These are phyloP conservation scores for Globisporangium yorkense DNA, from an alignment of 352 stramenopile species.

Conservation along the genomic window DNA sequence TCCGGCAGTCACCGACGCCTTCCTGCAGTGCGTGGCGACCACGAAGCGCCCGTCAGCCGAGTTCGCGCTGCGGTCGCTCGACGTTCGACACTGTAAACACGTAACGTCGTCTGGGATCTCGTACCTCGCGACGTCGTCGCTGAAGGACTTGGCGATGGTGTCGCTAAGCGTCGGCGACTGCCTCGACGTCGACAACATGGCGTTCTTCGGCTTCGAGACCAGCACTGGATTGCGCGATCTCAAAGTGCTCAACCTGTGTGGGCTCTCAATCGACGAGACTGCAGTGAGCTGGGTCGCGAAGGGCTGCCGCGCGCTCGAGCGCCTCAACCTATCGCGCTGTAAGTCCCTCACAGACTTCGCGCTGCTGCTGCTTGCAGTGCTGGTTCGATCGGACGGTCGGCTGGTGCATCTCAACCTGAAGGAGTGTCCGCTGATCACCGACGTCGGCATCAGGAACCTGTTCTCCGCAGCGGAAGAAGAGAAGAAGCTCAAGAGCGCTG, in stretches of 20 bases:
- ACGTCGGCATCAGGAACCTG: constrained; percentile 40
- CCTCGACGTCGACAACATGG: constrained; percentile 56
- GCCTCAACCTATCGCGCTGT: constrained; percentile 47
- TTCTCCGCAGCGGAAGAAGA: constrained; percentile 25
- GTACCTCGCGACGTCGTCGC: constrained; percentile 32
- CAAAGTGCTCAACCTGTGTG: constrained; percentile 29
- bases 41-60: constrained; percentile 28
- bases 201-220: constrained; percentile 68
- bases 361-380: constrained; percentile 40
- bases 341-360: constrained; percentile 47
- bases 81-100: constrained; percentile 60
- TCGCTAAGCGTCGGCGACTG: constrained; percentile 46
- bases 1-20: constrained; percentile 38
- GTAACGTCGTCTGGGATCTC: constrained; percentile 57
- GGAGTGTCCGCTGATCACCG: constrained; percentile 37
- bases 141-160: constrained; percentile 24
- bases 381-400: constrained; percentile 11
- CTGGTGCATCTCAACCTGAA: constrained; percentile 41
- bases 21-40: constrained; percentile 49
- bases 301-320: constrained; percentile 33
- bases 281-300: constrained; percentile 66
- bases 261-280: constrained; percentile 52
- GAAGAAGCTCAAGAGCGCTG: background rate
- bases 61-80: constrained; percentile 23
- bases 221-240: constrained; percentile 27